Conservation (phyloP, 306 rosid genomes). For the Ziziphus jujuba region DNA sequence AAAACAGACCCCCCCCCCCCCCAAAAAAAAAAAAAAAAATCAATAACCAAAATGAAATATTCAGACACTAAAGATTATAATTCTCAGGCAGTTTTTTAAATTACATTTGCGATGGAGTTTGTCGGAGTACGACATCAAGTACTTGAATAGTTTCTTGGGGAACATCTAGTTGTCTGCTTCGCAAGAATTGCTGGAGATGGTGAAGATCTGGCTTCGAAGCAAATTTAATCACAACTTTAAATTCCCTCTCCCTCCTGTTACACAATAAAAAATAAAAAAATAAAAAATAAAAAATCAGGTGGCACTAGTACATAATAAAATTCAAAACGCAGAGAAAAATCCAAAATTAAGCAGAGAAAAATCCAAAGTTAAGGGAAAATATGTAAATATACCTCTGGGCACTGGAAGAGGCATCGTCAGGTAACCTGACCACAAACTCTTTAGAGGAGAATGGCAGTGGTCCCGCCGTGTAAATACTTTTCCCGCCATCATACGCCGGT, state of each 20-base stretch:
- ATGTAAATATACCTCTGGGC: conserved; percentile 45
- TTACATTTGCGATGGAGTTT: conserved; percentile 46
- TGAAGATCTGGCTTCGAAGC: conserved; percentile 52
- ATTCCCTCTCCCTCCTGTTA: conserved; percentile 45
- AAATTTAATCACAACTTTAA: conserved; percentile 45
- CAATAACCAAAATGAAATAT: not conserved
- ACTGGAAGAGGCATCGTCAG: conserved; percentile 27
- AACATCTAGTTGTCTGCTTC: conserved; percentile 38
- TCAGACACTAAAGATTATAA: not conserved
- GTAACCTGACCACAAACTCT: conserved; percentile 47
- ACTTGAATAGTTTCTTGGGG: conserved; percentile 73
- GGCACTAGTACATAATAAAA: not conserved
- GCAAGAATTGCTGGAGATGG: conserved; percentile 48
- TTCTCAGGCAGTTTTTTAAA: too few species aligned
- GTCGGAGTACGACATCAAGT: conserved; percentile 67
- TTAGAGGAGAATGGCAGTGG: conserved; percentile 51
- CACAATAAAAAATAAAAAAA: not conserved
- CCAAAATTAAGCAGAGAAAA: too few species aligned
- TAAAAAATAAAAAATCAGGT: not conserved
- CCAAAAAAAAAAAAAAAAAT: too few species aligned
- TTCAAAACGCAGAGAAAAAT: too few species aligned
- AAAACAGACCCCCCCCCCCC: too few species aligned
- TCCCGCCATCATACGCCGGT: conserved; percentile 69
- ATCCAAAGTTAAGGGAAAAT: not conserved
- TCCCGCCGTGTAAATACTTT: conserved; percentile 52